Percentiles rank a stretch among this genome's conserved stretches.
Conservation (phyloP, 1,284 basidiomycete species). For the Irpex lacteus region DNA sequence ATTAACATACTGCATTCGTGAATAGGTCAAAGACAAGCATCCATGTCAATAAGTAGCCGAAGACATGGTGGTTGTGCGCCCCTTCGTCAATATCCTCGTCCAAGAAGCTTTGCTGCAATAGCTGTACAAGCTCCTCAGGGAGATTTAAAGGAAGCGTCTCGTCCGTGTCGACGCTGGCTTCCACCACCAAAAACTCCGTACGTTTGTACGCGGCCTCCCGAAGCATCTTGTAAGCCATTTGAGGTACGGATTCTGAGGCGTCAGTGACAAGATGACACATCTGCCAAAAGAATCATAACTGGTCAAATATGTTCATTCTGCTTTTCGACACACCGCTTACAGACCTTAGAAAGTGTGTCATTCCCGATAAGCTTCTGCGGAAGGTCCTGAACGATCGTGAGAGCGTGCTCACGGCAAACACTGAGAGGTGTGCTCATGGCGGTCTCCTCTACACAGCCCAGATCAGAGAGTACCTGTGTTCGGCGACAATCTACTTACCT, state of each 20-base stretch:
- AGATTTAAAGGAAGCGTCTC: slow-evolving; percentile 49
- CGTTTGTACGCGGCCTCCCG: slow-evolving; percentile 60
- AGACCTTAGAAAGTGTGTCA: slow-evolving; percentile 61
- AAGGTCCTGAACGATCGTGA: slow-evolving; percentile 67
- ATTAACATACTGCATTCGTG: slow-evolving; percentile 68
- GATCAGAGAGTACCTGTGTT: neutral
- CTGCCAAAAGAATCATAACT: slow-evolving; percentile 32
- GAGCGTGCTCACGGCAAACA: slow-evolving; percentile 61
- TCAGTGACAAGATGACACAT: slow-evolving; percentile 77
- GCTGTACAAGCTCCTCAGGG: slow-evolving; percentile 63
- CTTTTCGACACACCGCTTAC: slow-evolving; percentile 13
- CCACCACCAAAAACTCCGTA: slow-evolving; percentile 80
- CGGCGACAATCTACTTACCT: slow-evolving; percentile 37
- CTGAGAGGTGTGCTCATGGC: slow-evolving; percentile 48
- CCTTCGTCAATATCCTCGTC: slow-evolving; percentile 38
- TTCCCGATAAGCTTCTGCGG: slow-evolving; percentile 64
- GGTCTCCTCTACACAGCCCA: neutral
- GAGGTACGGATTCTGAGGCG: slow-evolving; percentile 62
- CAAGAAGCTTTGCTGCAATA: slow-evolving; percentile 51
- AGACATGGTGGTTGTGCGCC: slow-evolving; percentile 41
- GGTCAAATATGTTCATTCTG: neutral
- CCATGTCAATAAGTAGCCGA: slow-evolving; percentile 84
- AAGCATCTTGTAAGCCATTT: slow-evolving; percentile 69
- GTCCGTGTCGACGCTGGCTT: slow-evolving; percentile 75
- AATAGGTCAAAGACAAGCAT: slow-evolving; percentile 90